Conservation (phyloP, 805 yeast genomes). For the Candida golubevii region DNA sequence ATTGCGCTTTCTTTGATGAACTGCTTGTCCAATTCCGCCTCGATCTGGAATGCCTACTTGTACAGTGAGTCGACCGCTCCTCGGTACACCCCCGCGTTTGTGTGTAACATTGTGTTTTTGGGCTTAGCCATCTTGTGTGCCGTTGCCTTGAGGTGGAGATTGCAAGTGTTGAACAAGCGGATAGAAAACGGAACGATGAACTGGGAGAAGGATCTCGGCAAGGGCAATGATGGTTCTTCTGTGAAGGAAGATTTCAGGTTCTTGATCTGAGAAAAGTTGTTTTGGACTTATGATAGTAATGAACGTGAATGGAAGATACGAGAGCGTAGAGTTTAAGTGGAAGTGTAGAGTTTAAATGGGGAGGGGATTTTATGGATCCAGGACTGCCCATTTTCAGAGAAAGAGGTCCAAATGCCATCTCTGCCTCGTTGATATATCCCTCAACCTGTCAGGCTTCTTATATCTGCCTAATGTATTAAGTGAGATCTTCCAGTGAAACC, state of each 20-base stretch:
- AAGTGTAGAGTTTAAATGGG: no score
- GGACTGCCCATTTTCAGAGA: no score
- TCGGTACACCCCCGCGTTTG: constrained; percentile 43
- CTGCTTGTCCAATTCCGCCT: constrained; percentile 51
- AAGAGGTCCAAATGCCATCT: no score
- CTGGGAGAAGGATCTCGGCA: constrained; percentile 48
- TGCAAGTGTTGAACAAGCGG: constrained; percentile 36
- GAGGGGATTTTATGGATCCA: no score
- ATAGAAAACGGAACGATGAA: constrained; percentile 45
- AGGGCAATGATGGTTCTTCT: constrained; percentile 39
- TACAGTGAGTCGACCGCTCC: constrained; percentile 46
- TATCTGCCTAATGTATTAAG: no score
- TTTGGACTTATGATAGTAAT: no score
- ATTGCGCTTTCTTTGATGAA: constrained; percentile 55
- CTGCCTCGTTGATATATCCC: no score
- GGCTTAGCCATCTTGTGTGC: constrained; percentile 38
- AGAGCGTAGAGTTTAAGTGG: no score
- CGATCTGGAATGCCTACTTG: constrained; percentile 52
- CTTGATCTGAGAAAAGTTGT: constrained; percentile 17
- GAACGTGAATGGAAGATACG: no score
- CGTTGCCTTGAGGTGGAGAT: constrained; percentile 34
- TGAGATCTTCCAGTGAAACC: no score
- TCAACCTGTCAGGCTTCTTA: no score
- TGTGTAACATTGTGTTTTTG: constrained; percentile 46
- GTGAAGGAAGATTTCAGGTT: constrained; percentile 44